Conservation (phyloP, 2,329 filamentous ascomycete species). For the Sarocladium brachiariae region DNA sequence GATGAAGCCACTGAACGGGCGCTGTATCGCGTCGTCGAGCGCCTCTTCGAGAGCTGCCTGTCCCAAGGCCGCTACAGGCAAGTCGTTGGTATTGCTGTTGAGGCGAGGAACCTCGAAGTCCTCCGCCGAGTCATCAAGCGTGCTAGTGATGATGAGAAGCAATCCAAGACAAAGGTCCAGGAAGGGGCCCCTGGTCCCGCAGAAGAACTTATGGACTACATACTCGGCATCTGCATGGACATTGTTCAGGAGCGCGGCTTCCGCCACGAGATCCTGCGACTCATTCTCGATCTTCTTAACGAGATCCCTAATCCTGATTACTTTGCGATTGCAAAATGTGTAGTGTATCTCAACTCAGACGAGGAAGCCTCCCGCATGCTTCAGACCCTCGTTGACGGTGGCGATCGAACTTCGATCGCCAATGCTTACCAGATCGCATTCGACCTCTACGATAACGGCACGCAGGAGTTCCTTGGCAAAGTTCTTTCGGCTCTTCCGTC, state of each 20-base stretch:
- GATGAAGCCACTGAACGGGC: constrained; percentile 70
- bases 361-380: constrained; percentile 85
- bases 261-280: constrained; percentile 73
- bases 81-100: constrained; percentile 92
- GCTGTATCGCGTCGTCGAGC: constrained; percentile 76
- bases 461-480: constrained; percentile 90
- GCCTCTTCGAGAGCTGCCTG: constrained; percentile 87
- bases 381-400: constrained; percentile 70
- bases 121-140: constrained; percentile 80
- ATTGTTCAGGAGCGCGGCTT: constrained; percentile 90
- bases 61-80: constrained; percentile 83
- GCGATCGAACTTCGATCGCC: constrained; percentile 69
- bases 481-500: constrained; percentile 74
- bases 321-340: constrained; percentile 96
- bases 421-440: constrained; percentile 97
- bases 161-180: constrained; percentile 48
- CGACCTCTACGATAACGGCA: constrained; percentile 96
- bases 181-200: constrained; percentile 52
- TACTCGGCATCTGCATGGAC: constrained; percentile 93
- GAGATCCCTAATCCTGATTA: constrained; percentile 91
- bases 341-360: constrained; percentile 90
- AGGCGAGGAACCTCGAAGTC: constrained; percentile 86
- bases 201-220: constrained; percentile 95
- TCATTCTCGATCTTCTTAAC: constrained; percentile 92
- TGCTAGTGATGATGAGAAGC: constrained; percentile 79